Conservation (phyloP, 805 yeast genomes). For the Myxozyma vanderwaltii region DNA sequence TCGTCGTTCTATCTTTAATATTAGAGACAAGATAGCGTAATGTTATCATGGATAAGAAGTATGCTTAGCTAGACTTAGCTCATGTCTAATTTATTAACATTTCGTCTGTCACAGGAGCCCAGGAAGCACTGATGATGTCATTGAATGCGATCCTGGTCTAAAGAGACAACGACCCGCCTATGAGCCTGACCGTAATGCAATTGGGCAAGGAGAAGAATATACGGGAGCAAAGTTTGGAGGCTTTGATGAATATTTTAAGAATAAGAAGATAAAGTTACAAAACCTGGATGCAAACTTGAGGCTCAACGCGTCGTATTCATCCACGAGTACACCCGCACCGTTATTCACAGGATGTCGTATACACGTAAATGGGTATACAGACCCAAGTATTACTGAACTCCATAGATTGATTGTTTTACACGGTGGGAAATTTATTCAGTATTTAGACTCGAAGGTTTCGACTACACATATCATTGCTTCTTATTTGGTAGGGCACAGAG, state of each 20-base stretch:
- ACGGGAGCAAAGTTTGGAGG: conserved; percentile 3
- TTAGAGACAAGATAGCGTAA: too few species aligned
- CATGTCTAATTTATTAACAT: too few species aligned
- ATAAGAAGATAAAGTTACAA: conserved; percentile 66
- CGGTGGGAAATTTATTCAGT: conserved; percentile 79
- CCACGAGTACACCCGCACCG: conserved; percentile 39
- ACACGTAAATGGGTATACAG: conserved; percentile 87
- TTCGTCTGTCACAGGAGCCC: too few species aligned
- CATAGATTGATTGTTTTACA: conserved; percentile 70
- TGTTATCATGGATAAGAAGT: too few species aligned
- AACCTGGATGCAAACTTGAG: conserved; percentile 48
- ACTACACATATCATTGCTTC: conserved; percentile 87
- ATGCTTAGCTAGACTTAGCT: too few species aligned
- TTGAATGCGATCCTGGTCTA: too few species aligned
- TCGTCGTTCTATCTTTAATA: too few species aligned
- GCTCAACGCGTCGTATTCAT: conserved; percentile 32
- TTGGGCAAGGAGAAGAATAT: neutral
- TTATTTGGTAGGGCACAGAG: conserved; percentile 13
- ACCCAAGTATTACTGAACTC: conserved; percentile 72
- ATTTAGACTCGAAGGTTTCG: conserved; percentile 65
- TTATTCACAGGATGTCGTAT: conserved; percentile 67
- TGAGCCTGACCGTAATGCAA: neutral
- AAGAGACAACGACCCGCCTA: too few species aligned
- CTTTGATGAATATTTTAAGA: conserved; percentile 51
- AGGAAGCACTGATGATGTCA: too few species aligned